Evolutionary conservation across 1,284 basidiomycete genomes (phyloP), one percentile per base, ranked within the genome.

Genomic region (Leccinum glutinopallens): DNA sequence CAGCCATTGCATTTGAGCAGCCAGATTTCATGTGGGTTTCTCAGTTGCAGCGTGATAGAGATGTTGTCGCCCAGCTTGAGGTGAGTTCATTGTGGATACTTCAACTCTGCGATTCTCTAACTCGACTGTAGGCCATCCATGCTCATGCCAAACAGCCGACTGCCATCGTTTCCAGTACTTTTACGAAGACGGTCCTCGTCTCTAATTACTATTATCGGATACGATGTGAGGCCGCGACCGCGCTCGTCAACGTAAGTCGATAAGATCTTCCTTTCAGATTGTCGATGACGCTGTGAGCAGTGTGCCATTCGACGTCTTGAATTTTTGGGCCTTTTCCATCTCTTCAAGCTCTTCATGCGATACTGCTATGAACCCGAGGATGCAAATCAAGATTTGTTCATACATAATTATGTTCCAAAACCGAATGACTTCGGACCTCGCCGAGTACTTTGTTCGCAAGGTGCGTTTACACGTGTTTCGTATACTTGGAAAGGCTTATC

Each of bases 11-110:
- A 66, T 98, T 98, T 71, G 92, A 96, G 64, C 97, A 99, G 80
- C 93, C 94, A 60, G 96, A 97, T 75, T 98, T 96, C 78, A 98
- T 98, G 92, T 99, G 97, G 97, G 93, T 98, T 59, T 95, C 92
- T 62, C 97, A 99, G 76, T 82, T 99, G 58, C 94, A 98, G 78
- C 84, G 96, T 61, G 97, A 99, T 76, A 84, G 96, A 66, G 97
- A 99, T 78, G 97, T 99, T n/a, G 92, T 98, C 29, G 97, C 97
- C 2, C 96, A 98, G 77, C 81, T 97, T 12, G 95, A 98, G 89
- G 96, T 93, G 73, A 72, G 86, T 78, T 37, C 41, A 37, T 57
- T 66, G 56, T 29, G 33, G 55, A 63, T 43, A 41, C 19, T 43
- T 41, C 51, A 17, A 2, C 12, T 7, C 54, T 25, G n/a, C 22